Conservation (phyloP, 306 rosid genomes). For the Abrus precatorius region DNA sequence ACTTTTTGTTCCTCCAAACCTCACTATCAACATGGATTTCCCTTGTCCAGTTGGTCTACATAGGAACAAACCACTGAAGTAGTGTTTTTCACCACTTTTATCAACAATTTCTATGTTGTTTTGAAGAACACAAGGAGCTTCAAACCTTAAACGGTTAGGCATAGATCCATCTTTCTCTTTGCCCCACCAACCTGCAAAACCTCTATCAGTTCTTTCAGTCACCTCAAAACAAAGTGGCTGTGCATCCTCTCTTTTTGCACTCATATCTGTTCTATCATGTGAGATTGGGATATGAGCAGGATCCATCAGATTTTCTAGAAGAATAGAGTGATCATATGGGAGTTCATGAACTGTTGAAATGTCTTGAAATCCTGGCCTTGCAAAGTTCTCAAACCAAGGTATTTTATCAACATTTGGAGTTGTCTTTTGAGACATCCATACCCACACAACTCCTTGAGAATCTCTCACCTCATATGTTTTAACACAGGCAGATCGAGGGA, state of each 20-base stretch:
- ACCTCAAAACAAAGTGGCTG: slow-evolving; percentile 69
- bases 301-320: slow-evolving; percentile 94
- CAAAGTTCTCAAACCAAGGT: slow-evolving; percentile 97
- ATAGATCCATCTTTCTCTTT: slow-evolving; percentile 50
- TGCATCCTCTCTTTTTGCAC: slow-evolving; percentile 90
- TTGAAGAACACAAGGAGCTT: slow-evolving; percentile 78
- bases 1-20: slow-evolving; percentile 78
- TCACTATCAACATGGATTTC: slow-evolving; percentile 88
- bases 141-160: slow-evolving; percentile 65
- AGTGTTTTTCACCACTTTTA: slow-evolving; percentile 66
- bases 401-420: slow-evolving; percentile 69
- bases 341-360: slow-evolving; percentile 86
- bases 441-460: slow-evolving; percentile 96
- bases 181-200: slow-evolving; percentile 87
- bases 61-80: slow-evolving; percentile 84
- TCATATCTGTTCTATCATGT: slow-evolving; percentile 89
- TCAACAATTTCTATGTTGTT: slow-evolving; percentile 66
- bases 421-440: slow-evolving; percentile 89
- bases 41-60: slow-evolving; percentile 98
- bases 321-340: slow-evolving; percentile 97
- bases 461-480: slow-evolving; percentile 80
- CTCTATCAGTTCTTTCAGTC: slow-evolving; percentile 67
- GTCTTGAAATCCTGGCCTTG: slow-evolving; percentile 86
- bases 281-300: slow-evolving; percentile 99
- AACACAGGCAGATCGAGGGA: slow-evolving; percentile 86